phyloP scores from a whole-genome alignment of 352 stramenopile species.

The Phytophthora uliginosa region DNA sequence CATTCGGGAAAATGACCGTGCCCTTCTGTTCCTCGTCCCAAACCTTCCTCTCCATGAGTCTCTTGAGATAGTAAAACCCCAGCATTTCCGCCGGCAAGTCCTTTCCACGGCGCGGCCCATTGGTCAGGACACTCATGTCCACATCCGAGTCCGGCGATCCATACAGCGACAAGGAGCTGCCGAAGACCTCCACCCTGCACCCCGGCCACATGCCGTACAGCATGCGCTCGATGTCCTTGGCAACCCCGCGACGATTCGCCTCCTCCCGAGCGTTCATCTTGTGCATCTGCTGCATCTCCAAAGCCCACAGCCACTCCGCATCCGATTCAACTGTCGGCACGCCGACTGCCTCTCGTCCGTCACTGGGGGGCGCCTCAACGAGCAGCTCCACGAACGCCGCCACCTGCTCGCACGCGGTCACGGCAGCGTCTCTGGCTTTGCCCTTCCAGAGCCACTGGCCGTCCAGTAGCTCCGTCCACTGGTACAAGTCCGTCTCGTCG shows the following conservation, averaged over 20 bases:
- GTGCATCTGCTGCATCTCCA: conserved; percentile 43
- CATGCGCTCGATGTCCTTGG: conserved; percentile 38
- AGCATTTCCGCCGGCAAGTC: conserved; percentile 20
- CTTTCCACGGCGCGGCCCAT: neutral
- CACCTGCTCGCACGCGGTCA: conserved; percentile 33
- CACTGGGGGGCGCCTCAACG: neutral
- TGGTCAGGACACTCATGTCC: conserved; percentile 61
- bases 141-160: conserved; percentile 70
- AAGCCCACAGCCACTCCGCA: neutral
- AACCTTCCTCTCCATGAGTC: conserved; percentile 38
- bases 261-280: conserved; percentile 44
- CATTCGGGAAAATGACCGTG: conserved; percentile 15
- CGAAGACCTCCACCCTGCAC: conserved; percentile 59
- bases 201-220: conserved; percentile 42
- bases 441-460: conserved; percentile 33
- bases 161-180: conserved; percentile 75
- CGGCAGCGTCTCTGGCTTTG: conserved; percentile 17
- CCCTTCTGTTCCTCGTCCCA: conserved; percentile 13
- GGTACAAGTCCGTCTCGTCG: conserved; percentile 32
- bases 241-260: conserved; percentile 32
- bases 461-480: conserved; percentile 38
- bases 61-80: conserved; percentile 47
- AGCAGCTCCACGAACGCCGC: conserved; percentile 47
- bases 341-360: neutral
- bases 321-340: neutral